Base-by-base conservation (phyloP, 495 filamentous ascomycete species). In the Friedmanniomyces endolithicus region DNA sequence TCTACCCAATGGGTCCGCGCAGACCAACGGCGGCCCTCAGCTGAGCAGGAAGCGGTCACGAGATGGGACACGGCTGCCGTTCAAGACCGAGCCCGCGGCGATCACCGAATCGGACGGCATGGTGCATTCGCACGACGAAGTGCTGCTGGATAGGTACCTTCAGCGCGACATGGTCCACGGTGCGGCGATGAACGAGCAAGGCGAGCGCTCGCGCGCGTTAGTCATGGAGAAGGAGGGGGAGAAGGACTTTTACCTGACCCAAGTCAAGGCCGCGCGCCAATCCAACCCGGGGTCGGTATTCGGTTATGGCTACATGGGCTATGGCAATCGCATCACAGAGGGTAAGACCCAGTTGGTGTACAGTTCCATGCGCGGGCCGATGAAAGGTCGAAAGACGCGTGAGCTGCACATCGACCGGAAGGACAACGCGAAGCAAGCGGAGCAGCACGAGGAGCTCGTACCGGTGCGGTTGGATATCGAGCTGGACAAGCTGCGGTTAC, bases 401-500 rank as follows among this genome's bases (percentile, higher is more conserved):
- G 74, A 82, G 57, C 66, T 94, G 35, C 81, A 82, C 41, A 73
- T 89, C 49, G 75, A 78, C 56, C 80, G 86, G 59, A 86, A 87
- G 61, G 87, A 95, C 53, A 70, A 87, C 67, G 80, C 80, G 61
- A 77, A 80, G 34, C 92, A 97, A 68, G 87, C 83, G 46, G 90
- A 96, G 56, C 86, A 90, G 64, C 74, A 85, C 17, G 92, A 98
- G 65, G 86, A 95, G 61, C 73, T 98, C 55, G 87, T 96, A 0
- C 92, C 92, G 1, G 78, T 98, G 35, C 78, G 92, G 37, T 72
- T 98, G 43, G 92, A 98, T 58, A 87, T 97, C 44, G 94, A 98
- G 61, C 88, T 84, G 78, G 90, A 96, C 55, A 94, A 94, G 70
- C 80, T 96, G 61, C 90, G 94, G 71, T 79, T 98, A 56, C 83